These are phyloP conservation scores for Byssothecium circinans DNA, from an alignment of 2,329 filamentous ascomycete species.

Conservation along the genomic window DNA sequence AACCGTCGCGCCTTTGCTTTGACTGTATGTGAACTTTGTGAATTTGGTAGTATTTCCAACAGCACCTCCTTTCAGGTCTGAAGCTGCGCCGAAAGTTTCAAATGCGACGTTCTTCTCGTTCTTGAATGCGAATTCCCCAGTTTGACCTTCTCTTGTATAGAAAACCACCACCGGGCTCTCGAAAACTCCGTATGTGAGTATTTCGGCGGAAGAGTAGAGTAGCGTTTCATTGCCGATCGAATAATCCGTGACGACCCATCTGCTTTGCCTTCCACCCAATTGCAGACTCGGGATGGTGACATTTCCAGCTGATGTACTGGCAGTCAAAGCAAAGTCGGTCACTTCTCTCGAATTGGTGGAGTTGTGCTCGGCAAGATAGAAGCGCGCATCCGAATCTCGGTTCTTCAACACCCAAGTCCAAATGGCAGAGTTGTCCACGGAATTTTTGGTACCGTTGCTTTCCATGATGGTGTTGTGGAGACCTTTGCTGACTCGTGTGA, in stretches of 20 bases:
- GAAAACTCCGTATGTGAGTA: constrained; percentile 54
- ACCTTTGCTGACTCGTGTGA: constrained; percentile 55
- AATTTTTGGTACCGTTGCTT: constrained; percentile 57
- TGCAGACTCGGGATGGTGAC: constrained; percentile 51
- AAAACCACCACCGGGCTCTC: constrained; percentile 53
- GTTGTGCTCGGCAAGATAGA: constrained; percentile 55
- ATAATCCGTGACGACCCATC: constrained; percentile 59
- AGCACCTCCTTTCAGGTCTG: constrained; percentile 36
- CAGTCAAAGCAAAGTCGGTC: constrained; percentile 51
- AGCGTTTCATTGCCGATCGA: constrained; percentile 51
- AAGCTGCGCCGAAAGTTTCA: constrained; percentile 44
- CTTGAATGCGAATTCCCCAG: constrained; percentile 55
- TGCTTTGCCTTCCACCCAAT: constrained; percentile 56
- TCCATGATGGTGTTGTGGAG: constrained; percentile 57
- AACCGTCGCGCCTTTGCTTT: constrained; percentile 50
- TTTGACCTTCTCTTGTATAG: constrained; percentile 54
- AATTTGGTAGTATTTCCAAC: constrained; percentile 13
- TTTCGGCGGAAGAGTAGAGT: constrained; percentile 56
- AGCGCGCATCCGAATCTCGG: constrained; percentile 53
- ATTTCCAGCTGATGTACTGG: constrained; percentile 52
- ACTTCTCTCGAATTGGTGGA: constrained; percentile 49
- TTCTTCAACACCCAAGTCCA: constrained; percentile 58
- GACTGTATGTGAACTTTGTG: constrained; percentile 49
- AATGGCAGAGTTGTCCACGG: constrained; percentile 42
- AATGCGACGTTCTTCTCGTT: constrained; percentile 44